A percentile compares a stretch with the other conserved stretches of the same genome.
Evolutionary conservation across 2,329 filamentous ascomycete species (phyloP).

Genomic region (Cephalotrichum gorgonifer): DNA sequence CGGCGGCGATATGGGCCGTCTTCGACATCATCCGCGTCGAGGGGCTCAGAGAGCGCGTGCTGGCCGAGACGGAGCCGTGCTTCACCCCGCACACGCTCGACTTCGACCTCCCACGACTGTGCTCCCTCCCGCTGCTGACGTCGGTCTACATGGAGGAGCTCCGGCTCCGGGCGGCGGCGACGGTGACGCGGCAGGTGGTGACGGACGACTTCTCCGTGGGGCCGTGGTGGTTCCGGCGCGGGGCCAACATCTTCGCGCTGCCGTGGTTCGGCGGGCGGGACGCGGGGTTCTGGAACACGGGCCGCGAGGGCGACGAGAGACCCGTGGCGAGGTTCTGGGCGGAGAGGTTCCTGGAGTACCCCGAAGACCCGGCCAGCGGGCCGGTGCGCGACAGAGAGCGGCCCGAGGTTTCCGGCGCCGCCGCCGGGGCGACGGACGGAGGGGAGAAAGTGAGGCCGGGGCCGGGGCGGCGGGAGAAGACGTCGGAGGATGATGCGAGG

Average conservation of each 20-base stretch:
- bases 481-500: conserved; percentile 4
- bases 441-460: background rate
- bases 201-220: conserved; percentile 6
- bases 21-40: conserved; percentile 16
- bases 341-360: conserved; percentile 9
- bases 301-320: background rate
- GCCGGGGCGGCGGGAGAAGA: too few relatives aligned
- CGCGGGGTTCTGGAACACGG: conserved; percentile 8
- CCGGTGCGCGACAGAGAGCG: conserved; percentile 5
- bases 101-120: conserved; percentile 12
- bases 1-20: conserved; percentile 16
- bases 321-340: conserved; percentile 10
- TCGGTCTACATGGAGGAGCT: conserved; percentile 16
- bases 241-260: background rate
- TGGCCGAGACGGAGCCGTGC: conserved; percentile 11
- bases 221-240: background rate
- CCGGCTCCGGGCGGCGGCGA: conserved; percentile 15
- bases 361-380: conserved; percentile 9
- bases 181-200: conserved; percentile 13
- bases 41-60: conserved; percentile 10
- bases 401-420: background rate
- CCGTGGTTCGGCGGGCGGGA: conserved; percentile 4
- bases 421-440: background rate
- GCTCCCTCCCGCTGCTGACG: conserved; percentile 14
- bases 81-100: conserved; percentile 4